phyloP scores from a whole-genome alignment of 352 stramenopile species.

The Globisporangium ultimum region DNA sequence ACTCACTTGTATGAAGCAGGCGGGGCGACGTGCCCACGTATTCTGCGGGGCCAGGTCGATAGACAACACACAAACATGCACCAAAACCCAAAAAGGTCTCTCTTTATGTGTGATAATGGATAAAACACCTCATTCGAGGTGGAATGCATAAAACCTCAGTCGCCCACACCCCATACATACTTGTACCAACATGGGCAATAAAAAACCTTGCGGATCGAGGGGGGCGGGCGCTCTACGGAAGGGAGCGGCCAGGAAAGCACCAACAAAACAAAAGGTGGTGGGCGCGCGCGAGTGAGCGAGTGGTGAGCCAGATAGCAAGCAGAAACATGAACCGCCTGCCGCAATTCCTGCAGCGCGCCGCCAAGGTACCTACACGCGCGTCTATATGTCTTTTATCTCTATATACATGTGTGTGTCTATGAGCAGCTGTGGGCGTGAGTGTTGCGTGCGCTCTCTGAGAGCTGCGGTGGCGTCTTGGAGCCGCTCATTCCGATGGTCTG shows the following conservation, averaged over 20 bases:
- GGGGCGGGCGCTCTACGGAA: not conserved
- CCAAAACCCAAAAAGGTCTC: not conserved
- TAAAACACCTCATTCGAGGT: not conserved
- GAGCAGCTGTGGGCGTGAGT: not conserved
- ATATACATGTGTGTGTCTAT: not conserved
- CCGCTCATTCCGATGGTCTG: constrained; percentile 22
- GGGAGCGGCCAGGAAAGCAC: constrained; percentile 17
- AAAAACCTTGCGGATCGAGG: constrained; percentile 6
- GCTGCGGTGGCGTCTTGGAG: not conserved
- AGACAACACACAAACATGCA: constrained; percentile 4
- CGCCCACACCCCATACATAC: too few species aligned
- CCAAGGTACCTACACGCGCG: constrained; percentile 45
- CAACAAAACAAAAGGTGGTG: constrained; percentile 35
- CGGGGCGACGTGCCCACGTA: not conserved
- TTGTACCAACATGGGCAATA: too few species aligned
- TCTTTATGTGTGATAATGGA: not conserved
- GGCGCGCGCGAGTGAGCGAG: constrained; percentile 26
- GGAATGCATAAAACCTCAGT: too few species aligned
- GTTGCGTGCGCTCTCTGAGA: constrained; percentile 1
- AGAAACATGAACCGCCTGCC: constrained; percentile 74
- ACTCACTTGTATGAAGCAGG: not conserved
- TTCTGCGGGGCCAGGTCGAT: constrained; percentile 2
- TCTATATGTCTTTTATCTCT: not conserved
- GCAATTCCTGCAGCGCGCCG: constrained; percentile 66
- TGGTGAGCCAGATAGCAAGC: constrained; percentile 21